Base-by-base conservation (phyloP, 768 basidiomycete species). In the Boletus coccyginus region DNA sequence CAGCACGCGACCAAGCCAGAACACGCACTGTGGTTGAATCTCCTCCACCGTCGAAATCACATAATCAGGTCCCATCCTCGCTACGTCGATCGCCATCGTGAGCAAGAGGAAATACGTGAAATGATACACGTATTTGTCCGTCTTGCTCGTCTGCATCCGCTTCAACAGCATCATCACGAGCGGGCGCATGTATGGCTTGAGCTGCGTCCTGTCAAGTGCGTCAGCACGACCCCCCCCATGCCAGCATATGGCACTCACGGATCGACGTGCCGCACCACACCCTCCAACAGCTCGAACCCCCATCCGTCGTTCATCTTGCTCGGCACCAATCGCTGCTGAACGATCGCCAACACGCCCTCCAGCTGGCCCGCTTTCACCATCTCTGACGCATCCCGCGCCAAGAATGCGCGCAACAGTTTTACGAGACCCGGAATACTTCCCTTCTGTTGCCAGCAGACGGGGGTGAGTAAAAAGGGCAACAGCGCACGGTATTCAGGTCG, bases 351-450 rank as follows among this genome's bases (percentile, higher is more conserved):
- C 13, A 98, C 83, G 6, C 84, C 81, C 27, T 84, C 81, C 14
- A 94, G 74, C 66, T 96, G 94, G 0, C 87, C 87, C 16, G 81
- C 73, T 10, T 75, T 78, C 32, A 86, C 77, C 80, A 98, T 90
- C 60, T 83, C 76, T 1, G 66, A 64, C 11, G 83, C 81, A 53
- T 92, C 94, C 32, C 88, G 80, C 0, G 79, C 73, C 14, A 99
- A 75, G 74, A 92, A 94, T 8, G 93, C 92, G 50, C 87, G 87
- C 50, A 98, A 77, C 17, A 98, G 77, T 62, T 91, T 86, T 19
- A 96, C 94, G 3, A 99, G 81, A 1, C 94, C 95, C 0, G 97
- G 97, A 42, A 99, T 86, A 66, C 89, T 94, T 12, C 97, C 97
- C 64, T 95, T 89, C 69, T 94, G 92, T 68, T 89, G 86, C 96